Evolutionary conservation across 306 rosid species (phyloP).

Genomic region (Hippophae rhamnoides): DNA sequence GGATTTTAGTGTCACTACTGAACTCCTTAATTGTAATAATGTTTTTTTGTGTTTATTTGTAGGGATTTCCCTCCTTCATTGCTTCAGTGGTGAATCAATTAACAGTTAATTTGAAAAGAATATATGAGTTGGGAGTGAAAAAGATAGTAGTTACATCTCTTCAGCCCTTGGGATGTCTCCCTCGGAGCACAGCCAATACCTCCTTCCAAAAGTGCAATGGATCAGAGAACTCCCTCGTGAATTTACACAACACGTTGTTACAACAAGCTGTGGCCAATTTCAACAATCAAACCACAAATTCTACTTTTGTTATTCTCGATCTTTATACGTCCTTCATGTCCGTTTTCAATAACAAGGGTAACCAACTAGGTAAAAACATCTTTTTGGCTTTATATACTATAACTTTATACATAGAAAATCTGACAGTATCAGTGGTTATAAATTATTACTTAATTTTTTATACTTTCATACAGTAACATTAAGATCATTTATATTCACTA

Average conservation of each 20-base stretch:
- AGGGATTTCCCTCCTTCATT: constrained; percentile 55
- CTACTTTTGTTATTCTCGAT: constrained; percentile 36
- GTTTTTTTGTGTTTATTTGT: background rate
- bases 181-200: constrained; percentile 22
- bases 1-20: too few relatives aligned
- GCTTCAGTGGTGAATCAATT: constrained; percentile 48
- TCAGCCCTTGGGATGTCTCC: constrained; percentile 80
- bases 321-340: constrained; percentile 58
- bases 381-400: too few relatives aligned
- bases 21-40: too few relatives aligned
- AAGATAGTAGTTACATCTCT: constrained; percentile 47
- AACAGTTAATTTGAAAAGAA: constrained; percentile 32
- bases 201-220: constrained; percentile 47
- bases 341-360: constrained; percentile 33
- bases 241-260: constrained; percentile 53
- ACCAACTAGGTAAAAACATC: constrained; percentile 17
- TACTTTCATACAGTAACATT: too few relatives aligned
- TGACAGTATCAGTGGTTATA: too few relatives aligned
- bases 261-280: constrained; percentile 40
- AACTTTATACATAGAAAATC: too few relatives aligned
- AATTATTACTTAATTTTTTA: too few relatives aligned
- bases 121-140: constrained; percentile 52
- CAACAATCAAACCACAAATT: constrained; percentile 28
- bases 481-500: too few relatives aligned
- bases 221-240: constrained; percentile 31